Base-by-base conservation (phyloP, 305 asterid species). In the Plantago lanceolata region DNA sequence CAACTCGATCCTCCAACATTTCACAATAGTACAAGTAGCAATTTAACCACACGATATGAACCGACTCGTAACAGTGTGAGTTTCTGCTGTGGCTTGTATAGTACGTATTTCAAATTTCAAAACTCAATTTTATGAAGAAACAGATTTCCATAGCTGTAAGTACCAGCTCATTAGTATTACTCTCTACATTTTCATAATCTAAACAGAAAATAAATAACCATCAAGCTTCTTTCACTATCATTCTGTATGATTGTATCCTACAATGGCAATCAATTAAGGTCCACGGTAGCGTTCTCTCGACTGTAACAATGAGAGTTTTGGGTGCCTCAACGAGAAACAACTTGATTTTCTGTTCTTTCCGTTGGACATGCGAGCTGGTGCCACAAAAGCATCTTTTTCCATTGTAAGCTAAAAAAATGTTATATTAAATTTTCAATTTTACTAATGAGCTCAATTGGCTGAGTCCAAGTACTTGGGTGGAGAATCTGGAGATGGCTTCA, bases 221-320 rank as follows among this genome's bases (percentile, higher is more conserved):
- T 33, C 40, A 33, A 33, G 40, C 45, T 40, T 15, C 45, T 6
- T 37, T 37, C 44, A 6, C 44, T 37, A 13, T 37, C 13, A 37
- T n/a, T n/a, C n/a, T 1, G 28, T 24, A 1, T 24, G 3, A 24
- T 1, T 8, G 13, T 33, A 6, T 49, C 14, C 14, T 9, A 11
- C 13, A 11, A 83, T 83, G 94, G 78, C 73, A 16, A 77, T 88
- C 65, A 82, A 77, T 88, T 63, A 82, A 79, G 73, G 84, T 85
- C 48, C 82, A 87, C 56, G 94, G 89, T 12, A 29, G 9, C 51
- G 0, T 48, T 5, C 0, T 79, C 48, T 84, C 94, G 5, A 64
- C 84, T 11, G 79, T 84, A 8, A 48, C 81, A 3, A 51, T 51
- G 71, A 72, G 90, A 43, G 92, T 82, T 15, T 43, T 64, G 87